Conservation (phyloP, 345 rosid genomes). For the Bretschneidera sinensis region DNA sequence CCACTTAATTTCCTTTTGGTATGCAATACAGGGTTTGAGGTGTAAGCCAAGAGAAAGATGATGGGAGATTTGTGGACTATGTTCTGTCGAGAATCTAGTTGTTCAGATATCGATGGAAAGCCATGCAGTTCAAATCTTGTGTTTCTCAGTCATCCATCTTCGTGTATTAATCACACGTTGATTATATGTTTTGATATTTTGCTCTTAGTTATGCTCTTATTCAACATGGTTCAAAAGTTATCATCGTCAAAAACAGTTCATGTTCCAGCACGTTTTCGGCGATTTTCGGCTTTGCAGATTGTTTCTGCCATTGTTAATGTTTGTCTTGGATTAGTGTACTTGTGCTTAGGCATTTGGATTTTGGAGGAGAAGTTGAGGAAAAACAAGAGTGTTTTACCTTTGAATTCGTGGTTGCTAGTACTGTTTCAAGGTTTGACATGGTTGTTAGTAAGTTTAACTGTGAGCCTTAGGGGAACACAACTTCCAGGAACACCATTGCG, state of each 20-base stretch:
- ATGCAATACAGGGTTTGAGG: background rate
- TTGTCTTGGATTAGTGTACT: conserved; percentile 50
- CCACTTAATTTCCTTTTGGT: too few species aligned
- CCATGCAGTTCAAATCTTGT: conserved; percentile 17
- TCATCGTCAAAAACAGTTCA: conserved; percentile 22
- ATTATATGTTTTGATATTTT: conserved; percentile 45
- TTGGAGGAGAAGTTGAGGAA: conserved; percentile 48
- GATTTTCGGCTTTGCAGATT: conserved; percentile 34
- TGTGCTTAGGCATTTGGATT: conserved; percentile 51
- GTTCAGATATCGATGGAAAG: conserved; percentile 16
- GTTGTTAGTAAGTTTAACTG: conserved; percentile 42
- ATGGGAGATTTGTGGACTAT: conserved; percentile 44
- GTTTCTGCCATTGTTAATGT: conserved; percentile 53
- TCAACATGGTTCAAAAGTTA: conserved; percentile 43
- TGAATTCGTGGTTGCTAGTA: conserved; percentile 42
- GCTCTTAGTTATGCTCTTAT: conserved; percentile 41
- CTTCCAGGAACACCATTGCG: conserved; percentile 34
- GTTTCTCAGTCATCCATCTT: conserved; percentile 30
- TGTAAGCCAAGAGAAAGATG: conserved; percentile 9
- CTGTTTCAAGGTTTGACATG: conserved; percentile 67
- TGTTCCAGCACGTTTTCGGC: conserved; percentile 20
- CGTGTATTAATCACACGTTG: conserved; percentile 47
- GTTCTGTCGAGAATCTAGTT: conserved; percentile 53
- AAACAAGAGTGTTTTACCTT: conserved; percentile 35
- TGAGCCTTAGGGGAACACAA: conserved; percentile 37